Evolutionary conservation across 495 filamentous ascomycete genomes (phyloP).

Genomic region (Parathielavia hyrcaniae): DNA sequence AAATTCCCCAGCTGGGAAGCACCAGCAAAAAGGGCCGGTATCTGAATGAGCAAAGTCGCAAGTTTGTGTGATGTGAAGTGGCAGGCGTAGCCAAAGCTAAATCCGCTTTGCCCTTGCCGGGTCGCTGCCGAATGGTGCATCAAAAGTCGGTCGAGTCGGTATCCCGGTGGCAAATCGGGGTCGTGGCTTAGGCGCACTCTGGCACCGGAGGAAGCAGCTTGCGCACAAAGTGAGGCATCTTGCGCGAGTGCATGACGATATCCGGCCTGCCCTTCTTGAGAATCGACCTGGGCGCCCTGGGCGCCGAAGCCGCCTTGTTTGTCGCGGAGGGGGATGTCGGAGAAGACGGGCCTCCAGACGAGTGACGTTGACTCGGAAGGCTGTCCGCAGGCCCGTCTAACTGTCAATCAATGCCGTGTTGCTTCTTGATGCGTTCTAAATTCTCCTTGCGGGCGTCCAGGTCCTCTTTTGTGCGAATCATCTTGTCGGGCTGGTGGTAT

Average conservation of each 20-base stretch:
- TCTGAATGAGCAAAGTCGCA: slow-evolving; percentile 25
- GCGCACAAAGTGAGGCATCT: slow-evolving; percentile 43
- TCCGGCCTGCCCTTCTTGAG: slow-evolving; percentile 33
- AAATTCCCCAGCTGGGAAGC: slow-evolving; percentile 9
- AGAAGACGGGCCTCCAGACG: slow-evolving; percentile 51
- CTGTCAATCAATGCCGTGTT: slow-evolving; percentile 97
- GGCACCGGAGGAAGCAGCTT: slow-evolving; percentile 36
- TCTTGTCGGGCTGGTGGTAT: slow-evolving; percentile 99
- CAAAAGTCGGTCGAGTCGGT: slow-evolving; percentile 20
- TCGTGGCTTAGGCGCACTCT: slow-evolving; percentile 33
- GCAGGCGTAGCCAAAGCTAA: slow-evolving; percentile 20
- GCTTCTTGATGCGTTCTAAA: slow-evolving; percentile 94
- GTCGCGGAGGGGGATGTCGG: slow-evolving; percentile 36
- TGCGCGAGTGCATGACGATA: slow-evolving; percentile 35
- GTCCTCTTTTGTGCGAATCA: slow-evolving; percentile 86
- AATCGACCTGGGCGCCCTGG: slow-evolving; percentile 26
- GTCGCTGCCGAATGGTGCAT: slow-evolving; percentile 25
- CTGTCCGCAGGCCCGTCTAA: slow-evolving; percentile 55
- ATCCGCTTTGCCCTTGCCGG: slow-evolving; percentile 21
- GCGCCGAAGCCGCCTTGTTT: slow-evolving; percentile 29
- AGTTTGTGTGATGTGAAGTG: slow-evolving; percentile 26
- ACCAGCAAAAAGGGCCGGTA: slow-evolving; percentile 17
- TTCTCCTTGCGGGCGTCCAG: slow-evolving; percentile 90
- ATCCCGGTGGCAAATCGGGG: slow-evolving; percentile 22
- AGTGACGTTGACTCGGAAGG: slow-evolving; percentile 38